phyloP scores from a whole-genome alignment of 805 yeast species.

The Lipomyces orientalis region DNA sequence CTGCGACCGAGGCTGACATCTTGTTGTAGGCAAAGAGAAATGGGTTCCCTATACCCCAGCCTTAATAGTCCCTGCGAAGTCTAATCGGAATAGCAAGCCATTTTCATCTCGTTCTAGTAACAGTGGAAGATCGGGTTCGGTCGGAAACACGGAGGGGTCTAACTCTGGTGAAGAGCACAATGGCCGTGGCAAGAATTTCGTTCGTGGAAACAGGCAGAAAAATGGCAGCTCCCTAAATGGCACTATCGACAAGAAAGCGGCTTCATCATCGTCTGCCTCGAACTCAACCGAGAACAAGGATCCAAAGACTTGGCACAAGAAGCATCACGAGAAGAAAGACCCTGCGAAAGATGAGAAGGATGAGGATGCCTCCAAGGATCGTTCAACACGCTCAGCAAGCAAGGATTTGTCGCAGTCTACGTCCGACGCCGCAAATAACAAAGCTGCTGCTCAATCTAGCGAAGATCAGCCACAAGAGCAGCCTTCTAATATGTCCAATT shows the following conservation, averaged over 20 bases:
- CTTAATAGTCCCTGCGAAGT: constrained; percentile 49
- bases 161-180: constrained; percentile 23
- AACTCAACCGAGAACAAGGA: constrained; percentile 18
- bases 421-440: background rate
- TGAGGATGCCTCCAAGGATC: constrained; percentile 5
- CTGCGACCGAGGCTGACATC: background rate
- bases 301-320: constrained; percentile 14
- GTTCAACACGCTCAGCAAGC: constrained; percentile 4
- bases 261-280: constrained; percentile 13
- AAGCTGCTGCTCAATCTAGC: background rate
- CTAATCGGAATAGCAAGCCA: constrained; percentile 43
- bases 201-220: constrained; percentile 34
- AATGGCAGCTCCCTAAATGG: constrained; percentile 29
- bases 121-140: constrained; percentile 15
- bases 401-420: constrained; percentile 5
- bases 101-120: constrained; percentile 21
- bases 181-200: constrained; percentile 21
- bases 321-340: constrained; percentile 26
- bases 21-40: constrained; percentile 60
- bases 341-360: constrained; percentile 16
- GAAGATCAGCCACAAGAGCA: constrained; percentile 4
- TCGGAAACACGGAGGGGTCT: constrained; percentile 8
- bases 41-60: constrained; percentile 75
- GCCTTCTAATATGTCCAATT: background rate
- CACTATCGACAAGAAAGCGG: constrained; percentile 25